phyloP scores from a whole-genome alignment of 2,329 filamentous ascomycete species.

The Fusarium equiseti region DNA sequence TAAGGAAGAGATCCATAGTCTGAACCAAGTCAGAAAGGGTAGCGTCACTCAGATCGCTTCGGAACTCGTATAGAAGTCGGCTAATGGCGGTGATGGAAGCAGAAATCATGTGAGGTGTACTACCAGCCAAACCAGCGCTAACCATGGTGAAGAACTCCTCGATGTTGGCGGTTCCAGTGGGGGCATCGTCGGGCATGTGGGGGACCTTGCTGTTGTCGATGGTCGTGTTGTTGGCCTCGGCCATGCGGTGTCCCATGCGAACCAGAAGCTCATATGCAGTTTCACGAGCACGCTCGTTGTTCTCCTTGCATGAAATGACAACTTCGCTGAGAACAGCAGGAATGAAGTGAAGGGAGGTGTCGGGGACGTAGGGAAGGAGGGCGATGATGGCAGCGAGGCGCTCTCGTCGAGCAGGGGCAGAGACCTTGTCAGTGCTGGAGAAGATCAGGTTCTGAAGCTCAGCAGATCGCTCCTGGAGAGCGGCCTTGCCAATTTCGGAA shows the following conservation, averaged over 20 bases:
- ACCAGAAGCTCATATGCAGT: slow-evolving; percentile 92
- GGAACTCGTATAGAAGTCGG: slow-evolving; percentile 93
- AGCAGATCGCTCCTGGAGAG: slow-evolving; percentile 77
- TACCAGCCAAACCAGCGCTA: slow-evolving; percentile 91
- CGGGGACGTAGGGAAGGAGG: slow-evolving; percentile 82
- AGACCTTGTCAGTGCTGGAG: slow-evolving; percentile 83
- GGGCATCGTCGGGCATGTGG: slow-evolving; percentile 85
- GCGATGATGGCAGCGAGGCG: slow-evolving; percentile 85
- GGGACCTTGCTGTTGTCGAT: slow-evolving; percentile 90
- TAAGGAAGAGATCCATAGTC: slow-evolving; percentile 95
- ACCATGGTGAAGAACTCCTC: slow-evolving; percentile 99
- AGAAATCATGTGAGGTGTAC: slow-evolving; percentile 96
- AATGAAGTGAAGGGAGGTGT: slow-evolving; percentile 88
- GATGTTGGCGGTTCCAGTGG: slow-evolving; percentile 80
- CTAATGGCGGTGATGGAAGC: slow-evolving; percentile 96
- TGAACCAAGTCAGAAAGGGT: slow-evolving; percentile 88
- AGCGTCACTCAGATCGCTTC: slow-evolving; percentile 73
- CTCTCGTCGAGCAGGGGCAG: slow-evolving; percentile 86
- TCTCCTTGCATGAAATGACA: slow-evolving; percentile 96
- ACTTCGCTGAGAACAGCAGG: slow-evolving; percentile 92
- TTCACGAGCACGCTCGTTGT: slow-evolving; percentile 93
- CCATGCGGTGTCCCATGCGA: slow-evolving; percentile 86
- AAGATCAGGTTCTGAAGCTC: slow-evolving; percentile 89
- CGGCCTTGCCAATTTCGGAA: slow-evolving; percentile 80
- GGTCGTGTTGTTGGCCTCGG: slow-evolving; percentile 70